Evolutionary conservation across 345 rosid species (phyloP).

Genomic region (Camelina laxa): DNA sequence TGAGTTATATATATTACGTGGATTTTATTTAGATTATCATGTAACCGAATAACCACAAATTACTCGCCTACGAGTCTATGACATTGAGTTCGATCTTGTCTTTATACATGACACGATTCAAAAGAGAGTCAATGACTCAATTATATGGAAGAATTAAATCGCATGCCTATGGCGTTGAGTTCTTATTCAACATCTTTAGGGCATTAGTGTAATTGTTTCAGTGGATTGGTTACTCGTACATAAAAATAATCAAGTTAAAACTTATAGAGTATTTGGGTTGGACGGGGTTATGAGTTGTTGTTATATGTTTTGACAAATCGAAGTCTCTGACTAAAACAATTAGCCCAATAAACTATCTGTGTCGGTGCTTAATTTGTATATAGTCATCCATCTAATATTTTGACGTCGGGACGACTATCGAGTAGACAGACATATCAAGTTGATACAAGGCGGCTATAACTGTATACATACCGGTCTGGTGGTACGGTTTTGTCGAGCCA

Average conservation of each 20-base stretch:
- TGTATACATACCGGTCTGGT: slow-evolving; percentile 3
- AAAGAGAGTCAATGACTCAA: not conserved
- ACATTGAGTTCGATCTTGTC: slow-evolving; percentile 26
- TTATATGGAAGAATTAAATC: not conserved
- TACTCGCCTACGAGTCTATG: slow-evolving; percentile 13
- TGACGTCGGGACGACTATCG: not conserved
- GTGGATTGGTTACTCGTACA: not conserved
- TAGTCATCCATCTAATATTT: slow-evolving; percentile 1
- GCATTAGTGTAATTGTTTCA: not conserved
- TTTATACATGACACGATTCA: not conserved
- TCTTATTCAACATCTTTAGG: not conserved
- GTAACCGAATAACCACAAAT: slow-evolving; percentile 21
- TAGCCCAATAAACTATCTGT: not conserved
- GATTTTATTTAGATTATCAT: slow-evolving; percentile 28
- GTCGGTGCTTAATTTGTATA: slow-evolving; percentile 16
- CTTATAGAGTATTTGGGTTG: not conserved
- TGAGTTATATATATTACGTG: not conserved
- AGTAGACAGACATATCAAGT: not conserved
- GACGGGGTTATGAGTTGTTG: not conserved
- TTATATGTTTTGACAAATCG: not conserved
- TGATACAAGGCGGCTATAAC: slow-evolving; percentile 2
- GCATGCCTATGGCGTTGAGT: not conserved
- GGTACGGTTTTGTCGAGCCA: not conserved
- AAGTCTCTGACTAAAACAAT: not conserved
- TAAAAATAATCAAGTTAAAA: not conserved